Conservation (phyloP, 148 eudicot species). For the Fagopyrum tataricum region DNA sequence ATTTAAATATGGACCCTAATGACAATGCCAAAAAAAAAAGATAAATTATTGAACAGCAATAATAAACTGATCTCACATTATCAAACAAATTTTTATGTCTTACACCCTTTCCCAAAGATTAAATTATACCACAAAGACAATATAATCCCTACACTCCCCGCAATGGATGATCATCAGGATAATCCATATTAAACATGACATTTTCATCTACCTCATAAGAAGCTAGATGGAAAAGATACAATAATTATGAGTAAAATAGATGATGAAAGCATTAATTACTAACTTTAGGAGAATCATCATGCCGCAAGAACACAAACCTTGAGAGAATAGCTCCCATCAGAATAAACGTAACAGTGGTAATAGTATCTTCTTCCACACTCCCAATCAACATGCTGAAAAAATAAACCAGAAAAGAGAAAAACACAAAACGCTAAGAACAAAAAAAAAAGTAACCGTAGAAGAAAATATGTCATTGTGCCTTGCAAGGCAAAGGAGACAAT, state of each 20-base stretch:
- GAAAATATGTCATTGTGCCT: not conserved
- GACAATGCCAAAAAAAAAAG: not conserved
- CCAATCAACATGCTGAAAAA: constrained; percentile 59
- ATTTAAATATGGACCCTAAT: constrained; percentile 54
- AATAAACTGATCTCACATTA: not conserved
- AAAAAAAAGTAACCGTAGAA: not conserved
- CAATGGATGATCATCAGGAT: not conserved
- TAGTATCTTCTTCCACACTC: constrained; percentile 40
- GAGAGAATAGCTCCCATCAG: constrained; percentile 44
- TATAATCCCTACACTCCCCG: not conserved
- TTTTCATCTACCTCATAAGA: not conserved
- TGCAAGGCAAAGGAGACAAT: not conserved
- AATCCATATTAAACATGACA: not conserved
- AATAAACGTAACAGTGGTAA: constrained; percentile 50
- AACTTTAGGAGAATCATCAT: not conserved
- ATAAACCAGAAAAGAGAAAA: not conserved
- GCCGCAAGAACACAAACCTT: constrained; percentile 33
- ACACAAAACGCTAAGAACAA: not conserved
- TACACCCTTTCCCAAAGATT: not conserved
- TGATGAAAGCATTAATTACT: not conserved
- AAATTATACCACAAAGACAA: not conserved
- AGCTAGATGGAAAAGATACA: not conserved
- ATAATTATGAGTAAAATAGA: not conserved
- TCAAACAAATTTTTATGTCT: not conserved
- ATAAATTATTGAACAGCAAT: not conserved